Conservation (phyloP, 805 yeast species). For the Barnettozyma sucrosica region DNA sequence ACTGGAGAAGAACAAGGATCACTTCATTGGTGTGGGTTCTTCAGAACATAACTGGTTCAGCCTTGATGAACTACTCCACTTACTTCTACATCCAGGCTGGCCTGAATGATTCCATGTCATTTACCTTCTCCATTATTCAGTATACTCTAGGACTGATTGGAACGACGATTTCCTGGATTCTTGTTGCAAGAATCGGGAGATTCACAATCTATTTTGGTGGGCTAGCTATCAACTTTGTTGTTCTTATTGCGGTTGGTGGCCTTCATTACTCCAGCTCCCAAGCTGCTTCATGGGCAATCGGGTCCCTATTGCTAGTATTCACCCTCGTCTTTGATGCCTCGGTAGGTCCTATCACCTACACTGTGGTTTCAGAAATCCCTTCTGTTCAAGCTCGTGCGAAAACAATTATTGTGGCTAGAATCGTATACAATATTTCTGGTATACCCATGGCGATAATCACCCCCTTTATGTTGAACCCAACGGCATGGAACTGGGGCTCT, state of each 20-base stretch:
- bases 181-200: conserved; percentile 29
- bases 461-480: conserved; percentile 44
- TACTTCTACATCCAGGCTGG: conserved; percentile 48
- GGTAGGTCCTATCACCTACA: conserved; percentile 36
- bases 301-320: conserved; percentile 27
- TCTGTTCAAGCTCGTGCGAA: conserved; percentile 35
- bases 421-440: conserved; percentile 28
- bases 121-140: conserved; percentile 33
- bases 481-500: conserved; percentile 38
- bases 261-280: conserved; percentile 17
- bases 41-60: conserved; percentile 43
- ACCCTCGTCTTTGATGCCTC: conserved; percentile 32
- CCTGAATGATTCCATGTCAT: conserved; percentile 35
- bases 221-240: conserved; percentile 8
- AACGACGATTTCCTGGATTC: conserved; percentile 28
- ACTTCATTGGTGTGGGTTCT: conserved; percentile 36
- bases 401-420: conserved; percentile 32
- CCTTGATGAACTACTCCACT: conserved; percentile 41
- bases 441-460: conserved; percentile 32
- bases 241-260: conserved; percentile 25
- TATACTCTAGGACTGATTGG: conserved; percentile 31
- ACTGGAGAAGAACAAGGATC: conserved; percentile 39
- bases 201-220: conserved; percentile 27
- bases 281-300: conserved; percentile 25
- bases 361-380: conserved; percentile 36